Base-by-base conservation (phyloP, 768 basidiomycete genomes). In the Termitomyces sp. region DNA sequence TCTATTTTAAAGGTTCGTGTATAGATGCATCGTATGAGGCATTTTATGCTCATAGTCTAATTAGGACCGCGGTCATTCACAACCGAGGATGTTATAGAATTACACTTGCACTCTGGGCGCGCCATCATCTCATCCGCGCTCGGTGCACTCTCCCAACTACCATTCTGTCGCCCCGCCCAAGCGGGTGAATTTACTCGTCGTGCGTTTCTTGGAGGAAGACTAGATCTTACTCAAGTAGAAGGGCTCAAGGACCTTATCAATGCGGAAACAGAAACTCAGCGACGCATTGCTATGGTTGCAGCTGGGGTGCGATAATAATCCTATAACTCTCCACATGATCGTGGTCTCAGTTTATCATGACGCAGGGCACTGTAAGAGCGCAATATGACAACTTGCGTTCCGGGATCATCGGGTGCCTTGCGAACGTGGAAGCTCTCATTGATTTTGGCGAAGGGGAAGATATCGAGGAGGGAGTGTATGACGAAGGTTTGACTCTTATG, bases 371-470 rank as follows among this genome's bases (percentile, higher is more conserved):
- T 17, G 78, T 81, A 30, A 75, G 81, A 48, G 72, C 73, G 10
- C 79, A 79, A 49, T 88, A 88, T 58, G 85, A 90, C 47, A 66
- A 77, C 5, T 69, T 96, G 48, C 76, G 94, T 52, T 68, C 70
- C 7, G 78, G 83, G 12, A 85, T 91, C 17, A 80, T 96, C 23
- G 75, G 80, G 28, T 88, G 86, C 49, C 79, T 93, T 21, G 85
- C 94, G 11, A 79, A 85, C 59, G 76, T 92, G 4, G 94, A 97
- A 70, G 94, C 94, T 1, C 72, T 95, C 19, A 94, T 97, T 53
- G 94, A 96, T 68, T 97, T 95, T 69, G 91, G 91, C 6, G 94
- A 97, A 71, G 89, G 87, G 14, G 94, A 95, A 64, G 89, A 91
- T 35, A 81, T 95, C 40, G 92, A 94, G 64, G 88, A 88, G n/a